Base-by-base conservation (phyloP, 148 eudicot genomes). In the Cornus controversa region DNA sequence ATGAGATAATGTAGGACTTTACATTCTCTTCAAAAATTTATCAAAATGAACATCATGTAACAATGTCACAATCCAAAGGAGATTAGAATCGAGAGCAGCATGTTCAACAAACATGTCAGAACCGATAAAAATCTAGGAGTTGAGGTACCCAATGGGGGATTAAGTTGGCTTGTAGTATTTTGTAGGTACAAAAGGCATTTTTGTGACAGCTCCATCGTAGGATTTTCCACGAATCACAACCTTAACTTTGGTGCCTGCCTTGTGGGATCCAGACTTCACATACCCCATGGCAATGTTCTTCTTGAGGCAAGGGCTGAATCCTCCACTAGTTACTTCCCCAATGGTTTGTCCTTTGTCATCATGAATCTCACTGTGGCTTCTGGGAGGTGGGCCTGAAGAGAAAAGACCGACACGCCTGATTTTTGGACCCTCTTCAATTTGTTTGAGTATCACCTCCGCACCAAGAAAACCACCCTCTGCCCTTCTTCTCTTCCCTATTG, bases 251-350 rank as follows among this genome's bases (percentile, higher is more conserved):
- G 98, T 93, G 26, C 98, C 98, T 0, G 88, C 82, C 83, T 96
- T 96, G 80, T 96, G 99, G 75, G 69, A 78, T 25, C 99, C 98
- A 0, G 97, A 88, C 74, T 96, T 96, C 31, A 96, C 99, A 60
- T 96, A 96, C 36, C 99, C 99, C 97, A 96, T 96, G 40, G 97
- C 99, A 60, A 96, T 90, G 84, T 96, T 96, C 91, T 96, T 96
- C 91, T 93, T 96, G 10, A 96, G 87, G 84, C 97, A 93, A 16
- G 99, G 99, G 74, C 99, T 96, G 57, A 96, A 96, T 58, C 99
- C 99, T 77, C 99, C 99, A 67, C 99, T 96, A 10, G 99, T 96
- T 23, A 96, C 83, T 77, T 96, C 98, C 29, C 99, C 99, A 22
- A 96, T 87, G 86, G 69, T 89, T 24, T 87, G 87, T 26, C 98